Base-by-base conservation (phyloP, 2,329 filamentous ascomycete genomes). In the Talaromyces sp. region DNA sequence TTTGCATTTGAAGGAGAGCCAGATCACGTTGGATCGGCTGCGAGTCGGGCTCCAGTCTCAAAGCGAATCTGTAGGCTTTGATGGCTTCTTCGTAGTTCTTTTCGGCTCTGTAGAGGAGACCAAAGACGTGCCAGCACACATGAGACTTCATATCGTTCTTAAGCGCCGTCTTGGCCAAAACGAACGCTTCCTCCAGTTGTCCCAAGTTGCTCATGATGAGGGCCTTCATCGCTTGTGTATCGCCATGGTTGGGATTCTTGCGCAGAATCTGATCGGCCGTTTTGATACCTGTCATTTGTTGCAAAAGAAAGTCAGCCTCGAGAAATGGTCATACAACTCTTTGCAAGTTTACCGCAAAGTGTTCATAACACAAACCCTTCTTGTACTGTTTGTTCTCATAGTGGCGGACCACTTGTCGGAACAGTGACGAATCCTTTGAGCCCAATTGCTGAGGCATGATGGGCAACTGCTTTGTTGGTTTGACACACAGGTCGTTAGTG, bases 371-470 rank as follows among this genome's bases (percentile, higher is more conserved):
- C 66, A 33, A 67, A 85, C 84, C 85, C 75, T 89, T 89, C 79
- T 97, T 99, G 80, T 97, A 97, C 71, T 97, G 93, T 77, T 99
- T 99, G 72, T 92, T 89, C 77, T 99, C 94, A 81, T 97, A 99
- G 77, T 90, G 87, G 73, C 93, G 92, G 69, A 99, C 91, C 64
- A 99, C 87, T 73, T 92, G 90, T 63, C 91, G 88, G 77, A 99
- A 99, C 78, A 97, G 87, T 73, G 92, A 87, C 68, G 86, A 86
- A 82, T 99, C 94, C 79, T 97, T 97, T 70, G 91, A 86, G 66
- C 71, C 75, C 73, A 80, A 72, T 71, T 71, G 75, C 70, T 77
- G 76, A 69, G 74, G 73, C 71, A 76, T 76, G 67, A 63, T 72
- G 69, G 66, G 66, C 65, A 69, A 56, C 46, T 48, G 48, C 54